Percentiles rank a stretch among this genome's conserved stretches.
Conservation (phyloP, 345 rosid species). For the Pistacia atlantica region DNA sequence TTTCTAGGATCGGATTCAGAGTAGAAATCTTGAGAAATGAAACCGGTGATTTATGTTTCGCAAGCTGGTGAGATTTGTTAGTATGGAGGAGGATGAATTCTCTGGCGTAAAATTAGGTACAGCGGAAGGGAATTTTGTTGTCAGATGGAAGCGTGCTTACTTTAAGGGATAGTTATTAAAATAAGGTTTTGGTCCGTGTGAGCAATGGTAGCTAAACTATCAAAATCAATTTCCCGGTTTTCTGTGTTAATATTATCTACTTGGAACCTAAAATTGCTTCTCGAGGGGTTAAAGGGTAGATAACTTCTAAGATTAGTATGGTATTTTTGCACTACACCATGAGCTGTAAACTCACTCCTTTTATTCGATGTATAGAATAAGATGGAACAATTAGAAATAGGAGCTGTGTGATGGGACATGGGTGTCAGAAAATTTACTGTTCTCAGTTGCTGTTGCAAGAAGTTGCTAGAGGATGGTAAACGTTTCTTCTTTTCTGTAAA, state of each 20-base stretch:
- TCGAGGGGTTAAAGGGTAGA: constrained; percentile 11
- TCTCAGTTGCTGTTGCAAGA: background rate
- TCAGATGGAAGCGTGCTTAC: background rate
- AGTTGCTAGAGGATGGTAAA: background rate
- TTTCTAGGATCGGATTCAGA: background rate
- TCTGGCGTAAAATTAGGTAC: background rate
- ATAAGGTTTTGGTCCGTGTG: background rate
- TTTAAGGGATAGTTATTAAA: background rate
- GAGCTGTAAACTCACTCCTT: background rate
- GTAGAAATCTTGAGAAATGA: background rate
- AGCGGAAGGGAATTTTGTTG: background rate
- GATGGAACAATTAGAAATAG: background rate
- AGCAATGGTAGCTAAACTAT: background rate
- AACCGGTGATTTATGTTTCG: background rate
- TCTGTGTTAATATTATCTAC: background rate
- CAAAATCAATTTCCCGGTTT: background rate
- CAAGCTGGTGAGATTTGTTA: too few relatives aligned
- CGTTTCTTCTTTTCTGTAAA: background rate
- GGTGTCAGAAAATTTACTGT: background rate
- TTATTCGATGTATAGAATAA: background rate
- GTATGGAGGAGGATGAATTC: too few relatives aligned
- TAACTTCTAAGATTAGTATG: background rate
- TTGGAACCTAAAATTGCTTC: constrained; percentile 3
- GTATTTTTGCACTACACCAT: background rate
- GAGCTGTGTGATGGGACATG: background rate